Percentiles rank a stretch among this genome's conserved stretches.
Evolutionary conservation across 805 yeast genomes (phyloP).

Genomic region (Yamadazyma takamatsuzukensis): DNA sequence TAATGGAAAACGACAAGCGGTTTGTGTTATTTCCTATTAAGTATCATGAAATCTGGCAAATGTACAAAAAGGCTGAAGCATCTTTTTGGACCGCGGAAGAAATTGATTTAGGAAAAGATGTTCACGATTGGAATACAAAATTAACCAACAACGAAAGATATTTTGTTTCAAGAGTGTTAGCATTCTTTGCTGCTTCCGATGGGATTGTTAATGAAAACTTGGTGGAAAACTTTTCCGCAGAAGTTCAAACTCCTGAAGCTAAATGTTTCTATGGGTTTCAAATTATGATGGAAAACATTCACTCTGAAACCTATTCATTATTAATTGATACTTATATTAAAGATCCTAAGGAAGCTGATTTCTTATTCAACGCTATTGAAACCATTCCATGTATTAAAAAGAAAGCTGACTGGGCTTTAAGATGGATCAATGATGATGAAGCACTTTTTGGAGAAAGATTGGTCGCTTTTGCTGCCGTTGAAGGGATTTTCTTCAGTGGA

Average conservation of each 20-base stretch:
- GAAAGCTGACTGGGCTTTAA: slow-evolving; percentile 98
- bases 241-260: slow-evolving; percentile 96
- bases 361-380: slow-evolving; percentile 91
- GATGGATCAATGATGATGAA: slow-evolving; percentile 89
- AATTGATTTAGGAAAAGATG: slow-evolving; percentile 90
- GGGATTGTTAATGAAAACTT: slow-evolving; percentile 97
- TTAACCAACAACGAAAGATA: slow-evolving; percentile 89
- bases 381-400: slow-evolving; percentile 93
- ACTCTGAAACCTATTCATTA: slow-evolving; percentile 93
- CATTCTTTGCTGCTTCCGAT: slow-evolving; percentile 98
- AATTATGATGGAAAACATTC: slow-evolving; percentile 99
- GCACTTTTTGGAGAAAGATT: slow-evolving; percentile 93
- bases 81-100: slow-evolving; percentile 99
- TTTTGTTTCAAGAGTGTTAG: slow-evolving; percentile 88
- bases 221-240: slow-evolving; percentile 96
- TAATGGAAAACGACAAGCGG: slow-evolving; percentile 79
- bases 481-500: slow-evolving; percentile 97
- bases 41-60: slow-evolving; percentile 98
- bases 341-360: slow-evolving; percentile 91
- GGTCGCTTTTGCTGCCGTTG: slow-evolving; percentile 98
- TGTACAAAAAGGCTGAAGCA: slow-evolving; percentile 98
- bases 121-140: slow-evolving; percentile 86
- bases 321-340: slow-evolving; percentile 93
- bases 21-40: slow-evolving; percentile 94
- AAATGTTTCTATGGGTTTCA: slow-evolving; percentile 99